phyloP scores from a whole-genome alignment of 148 eudicot genomes.

The Vaccinium macrocarpon region DNA sequence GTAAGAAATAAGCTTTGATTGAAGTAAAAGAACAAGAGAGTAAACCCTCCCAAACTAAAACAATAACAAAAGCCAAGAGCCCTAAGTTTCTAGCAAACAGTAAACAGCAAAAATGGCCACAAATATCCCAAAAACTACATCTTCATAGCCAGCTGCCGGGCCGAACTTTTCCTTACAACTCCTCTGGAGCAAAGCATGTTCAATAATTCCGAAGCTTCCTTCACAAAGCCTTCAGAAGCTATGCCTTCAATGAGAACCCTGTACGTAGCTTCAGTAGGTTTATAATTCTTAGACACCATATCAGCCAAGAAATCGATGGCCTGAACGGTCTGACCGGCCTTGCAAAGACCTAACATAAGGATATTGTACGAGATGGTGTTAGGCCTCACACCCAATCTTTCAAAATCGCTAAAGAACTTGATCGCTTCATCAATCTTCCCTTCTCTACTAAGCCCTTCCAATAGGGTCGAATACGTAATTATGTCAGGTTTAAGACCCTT shows the following conservation, averaged over 20 bases:
- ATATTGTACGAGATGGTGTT: slow-evolving; percentile 52
- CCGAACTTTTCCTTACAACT: slow-evolving; percentile 52
- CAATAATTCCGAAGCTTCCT: slow-evolving; percentile 51
- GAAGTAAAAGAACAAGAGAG: background rate
- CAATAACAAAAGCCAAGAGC: background rate
- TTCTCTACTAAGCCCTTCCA: slow-evolving; percentile 57
- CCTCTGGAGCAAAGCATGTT: slow-evolving; percentile 49
- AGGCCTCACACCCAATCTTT: slow-evolving; percentile 48
- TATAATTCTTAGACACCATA: slow-evolving; percentile 58
- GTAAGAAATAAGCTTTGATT: background rate
- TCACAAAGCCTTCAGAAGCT: slow-evolving; percentile 52
- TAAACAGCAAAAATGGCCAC: background rate
- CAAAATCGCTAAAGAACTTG: slow-evolving; percentile 40
- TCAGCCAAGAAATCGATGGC: slow-evolving; percentile 56
- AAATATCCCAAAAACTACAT: slow-evolving; percentile 17
- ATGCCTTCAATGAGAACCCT: slow-evolving; percentile 55
- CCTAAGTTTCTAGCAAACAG: background rate
- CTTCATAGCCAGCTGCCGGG: slow-evolving; percentile 46
- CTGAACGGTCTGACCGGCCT: slow-evolving; percentile 46
- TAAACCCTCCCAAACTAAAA: background rate
- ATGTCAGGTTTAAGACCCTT: slow-evolving; percentile 59
- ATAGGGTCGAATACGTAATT: slow-evolving; percentile 47
- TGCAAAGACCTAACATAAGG: slow-evolving; percentile 59
- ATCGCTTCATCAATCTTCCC: slow-evolving; percentile 59
- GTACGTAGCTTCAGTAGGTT: slow-evolving; percentile 56